Evolutionary conservation across 352 stramenopile species (phyloP).

Genomic region (Elongisporangium senticosum): DNA sequence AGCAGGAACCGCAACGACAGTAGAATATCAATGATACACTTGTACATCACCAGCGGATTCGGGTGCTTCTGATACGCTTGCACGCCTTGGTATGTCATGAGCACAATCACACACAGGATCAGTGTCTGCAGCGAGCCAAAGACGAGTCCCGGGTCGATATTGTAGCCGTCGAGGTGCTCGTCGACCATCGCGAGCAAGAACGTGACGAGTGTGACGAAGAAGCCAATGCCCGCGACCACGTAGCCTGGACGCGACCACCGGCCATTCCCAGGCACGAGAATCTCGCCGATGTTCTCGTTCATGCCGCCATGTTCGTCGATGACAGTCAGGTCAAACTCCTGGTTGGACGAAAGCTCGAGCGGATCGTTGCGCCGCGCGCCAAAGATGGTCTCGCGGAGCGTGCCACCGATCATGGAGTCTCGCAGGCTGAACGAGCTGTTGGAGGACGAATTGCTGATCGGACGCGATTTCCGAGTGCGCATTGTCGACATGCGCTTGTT

Average conservation of each 20-base stretch:
- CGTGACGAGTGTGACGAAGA: conserved; percentile 39
- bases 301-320: conserved; percentile 72
- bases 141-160: conserved; percentile 60
- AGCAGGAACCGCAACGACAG: conserved; percentile 68
- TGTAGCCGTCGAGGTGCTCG: conserved; percentile 80
- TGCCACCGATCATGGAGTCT: conserved; percentile 29
- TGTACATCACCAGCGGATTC: conserved; percentile 84
- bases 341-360: conserved; percentile 50
- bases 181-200: conserved; percentile 29
- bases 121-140: conserved; percentile 74
- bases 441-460: conserved; percentile 32
- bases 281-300: conserved; percentile 49
- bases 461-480: conserved; percentile 21
- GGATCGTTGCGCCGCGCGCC: conserved; percentile 34
- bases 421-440: conserved; percentile 26
- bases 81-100: conserved; percentile 74
- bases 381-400: conserved; percentile 65
- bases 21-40: conserved; percentile 68
- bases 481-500: conserved; percentile 8
- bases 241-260: conserved; percentile 51
- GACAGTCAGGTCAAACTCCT: conserved; percentile 71
- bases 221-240: conserved; percentile 29
- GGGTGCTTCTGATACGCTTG: conserved; percentile 72
- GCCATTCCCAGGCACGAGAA: conserved; percentile 39
- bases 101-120: conserved; percentile 60